These are phyloP conservation scores for Mucor lusitanicus DNA, from an alignment of 371 early-diverging fungal genomes.

Conservation along the genomic window DNA sequence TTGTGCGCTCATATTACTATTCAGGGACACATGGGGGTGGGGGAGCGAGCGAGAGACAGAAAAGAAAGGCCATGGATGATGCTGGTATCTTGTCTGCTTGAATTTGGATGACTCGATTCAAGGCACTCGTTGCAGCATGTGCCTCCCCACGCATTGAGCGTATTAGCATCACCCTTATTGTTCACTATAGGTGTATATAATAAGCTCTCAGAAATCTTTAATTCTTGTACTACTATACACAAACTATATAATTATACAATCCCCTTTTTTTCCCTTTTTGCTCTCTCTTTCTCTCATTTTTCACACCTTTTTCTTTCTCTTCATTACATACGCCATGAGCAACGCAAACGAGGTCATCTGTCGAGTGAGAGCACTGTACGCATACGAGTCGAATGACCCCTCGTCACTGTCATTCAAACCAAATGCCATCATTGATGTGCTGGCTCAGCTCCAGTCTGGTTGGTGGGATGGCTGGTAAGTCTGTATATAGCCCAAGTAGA, in stretches of 20 bases:
- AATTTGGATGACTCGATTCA: too few relatives aligned
- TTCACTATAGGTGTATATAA: neutral
- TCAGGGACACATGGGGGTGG: neutral
- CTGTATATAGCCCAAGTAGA: neutral
- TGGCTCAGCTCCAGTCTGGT: conserved; percentile 80
- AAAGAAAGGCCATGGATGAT: too few relatives aligned
- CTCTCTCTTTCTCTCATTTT: neutral
- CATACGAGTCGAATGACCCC: conserved; percentile 72
- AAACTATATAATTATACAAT: neutral
- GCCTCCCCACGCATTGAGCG: too few relatives aligned
- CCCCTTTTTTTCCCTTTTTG: conserved; percentile 3
- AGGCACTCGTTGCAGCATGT: too few relatives aligned
- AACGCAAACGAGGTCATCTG: conserved; percentile 37
- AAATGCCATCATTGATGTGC: conserved; percentile 83
- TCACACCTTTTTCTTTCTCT: neutral
- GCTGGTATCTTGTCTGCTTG: too few relatives aligned
- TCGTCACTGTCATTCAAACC: conserved; percentile 75
- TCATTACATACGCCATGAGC: neutral
- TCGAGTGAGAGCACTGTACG: conserved; percentile 80
- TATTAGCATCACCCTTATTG: neutral
- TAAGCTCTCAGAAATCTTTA: neutral
- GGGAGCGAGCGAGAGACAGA: too few relatives aligned
- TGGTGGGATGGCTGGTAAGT: conserved; percentile 89
- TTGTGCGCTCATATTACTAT: neutral
- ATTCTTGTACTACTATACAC: neutral